These are phyloP conservation scores for Digitaria exilis DNA, from an alignment of 202 grass and related monocot genomes.

Conservation along the genomic window DNA sequence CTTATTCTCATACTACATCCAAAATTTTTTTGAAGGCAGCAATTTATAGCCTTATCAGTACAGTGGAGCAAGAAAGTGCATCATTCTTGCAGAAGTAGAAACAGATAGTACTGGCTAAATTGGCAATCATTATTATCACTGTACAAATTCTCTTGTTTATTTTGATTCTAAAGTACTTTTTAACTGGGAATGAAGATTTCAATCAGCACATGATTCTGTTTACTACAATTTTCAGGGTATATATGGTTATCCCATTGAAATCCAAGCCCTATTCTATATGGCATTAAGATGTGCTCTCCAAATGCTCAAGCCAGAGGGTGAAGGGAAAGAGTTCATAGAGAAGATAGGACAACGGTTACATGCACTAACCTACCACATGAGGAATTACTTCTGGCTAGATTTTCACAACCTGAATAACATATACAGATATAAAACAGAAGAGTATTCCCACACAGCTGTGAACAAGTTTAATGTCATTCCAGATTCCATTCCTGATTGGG, in stretches of 20 bases:
- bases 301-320: slow-evolving; percentile 82
- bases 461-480: slow-evolving; percentile 99
- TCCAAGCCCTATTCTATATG: slow-evolving; percentile 97
- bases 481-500: slow-evolving; percentile 92
- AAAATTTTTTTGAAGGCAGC: not conserved
- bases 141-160: not conserved
- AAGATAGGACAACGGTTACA: slow-evolving; percentile 81
- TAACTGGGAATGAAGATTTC: not conserved
- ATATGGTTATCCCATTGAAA: slow-evolving; percentile 97
- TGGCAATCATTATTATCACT: slow-evolving; percentile 12
- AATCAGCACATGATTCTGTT: slow-evolving; percentile 8
- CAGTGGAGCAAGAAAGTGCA: not conserved
- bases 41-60: not conserved
- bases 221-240: slow-evolving; percentile 64
- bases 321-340: slow-evolving; percentile 88
- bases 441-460: slow-evolving; percentile 95
- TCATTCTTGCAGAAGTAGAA: not conserved
- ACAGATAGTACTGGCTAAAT: not conserved
- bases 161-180: not conserved
- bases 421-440: slow-evolving; percentile 95
- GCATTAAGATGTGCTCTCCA: slow-evolving; percentile 75
- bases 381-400: slow-evolving; percentile 97
- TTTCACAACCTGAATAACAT: slow-evolving; percentile 87
- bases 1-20: not conserved
- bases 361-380: slow-evolving; percentile 90